Percentiles rank a stretch among this genome's conserved stretches.
phyloP scores from a whole-genome alignment of 805 yeast species.

The Nakazawaea holstii region DNA sequence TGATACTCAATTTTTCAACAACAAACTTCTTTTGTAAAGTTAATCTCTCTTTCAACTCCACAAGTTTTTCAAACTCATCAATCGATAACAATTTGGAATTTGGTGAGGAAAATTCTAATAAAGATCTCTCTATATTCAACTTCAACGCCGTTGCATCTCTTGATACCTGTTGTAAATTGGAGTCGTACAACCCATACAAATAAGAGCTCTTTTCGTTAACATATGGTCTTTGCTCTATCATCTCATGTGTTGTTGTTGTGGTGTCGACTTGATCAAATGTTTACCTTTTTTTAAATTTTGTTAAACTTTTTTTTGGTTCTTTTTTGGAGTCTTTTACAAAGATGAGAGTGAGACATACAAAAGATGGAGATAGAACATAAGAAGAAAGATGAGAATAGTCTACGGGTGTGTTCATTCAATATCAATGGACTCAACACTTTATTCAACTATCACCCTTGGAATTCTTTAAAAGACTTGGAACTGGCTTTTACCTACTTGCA shows the following conservation, averaged over 20 bases:
- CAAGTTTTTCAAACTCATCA: neutral
- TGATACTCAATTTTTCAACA: neutral
- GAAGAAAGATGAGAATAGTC: too few relatives aligned
- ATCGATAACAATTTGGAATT: neutral
- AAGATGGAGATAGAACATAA: neutral
- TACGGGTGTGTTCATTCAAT: slow-evolving; percentile 49
- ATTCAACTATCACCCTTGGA: slow-evolving; percentile 84
- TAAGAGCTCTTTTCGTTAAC: slow-evolving; percentile 1
- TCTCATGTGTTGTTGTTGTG: neutral
- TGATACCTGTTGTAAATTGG: neutral
- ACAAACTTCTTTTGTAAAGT: neutral
- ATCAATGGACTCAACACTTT: slow-evolving; percentile 81
- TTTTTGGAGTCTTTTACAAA: neutral
- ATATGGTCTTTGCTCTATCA: slow-evolving; percentile 9
- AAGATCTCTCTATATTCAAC: slow-evolving; percentile 2
- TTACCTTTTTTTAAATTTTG: neutral
- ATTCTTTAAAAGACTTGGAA: slow-evolving; percentile 33
- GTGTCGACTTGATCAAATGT: neutral
- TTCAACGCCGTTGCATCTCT: neutral
- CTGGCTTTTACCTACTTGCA: slow-evolving; percentile 47
- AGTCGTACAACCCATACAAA: slow-evolving; percentile 4
- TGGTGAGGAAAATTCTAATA: neutral
- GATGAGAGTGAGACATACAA: neutral
- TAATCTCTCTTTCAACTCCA: neutral
- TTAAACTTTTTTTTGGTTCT: neutral